Conservation (phyloP, 257 asterid species). For the Solanum bukasovii region DNA sequence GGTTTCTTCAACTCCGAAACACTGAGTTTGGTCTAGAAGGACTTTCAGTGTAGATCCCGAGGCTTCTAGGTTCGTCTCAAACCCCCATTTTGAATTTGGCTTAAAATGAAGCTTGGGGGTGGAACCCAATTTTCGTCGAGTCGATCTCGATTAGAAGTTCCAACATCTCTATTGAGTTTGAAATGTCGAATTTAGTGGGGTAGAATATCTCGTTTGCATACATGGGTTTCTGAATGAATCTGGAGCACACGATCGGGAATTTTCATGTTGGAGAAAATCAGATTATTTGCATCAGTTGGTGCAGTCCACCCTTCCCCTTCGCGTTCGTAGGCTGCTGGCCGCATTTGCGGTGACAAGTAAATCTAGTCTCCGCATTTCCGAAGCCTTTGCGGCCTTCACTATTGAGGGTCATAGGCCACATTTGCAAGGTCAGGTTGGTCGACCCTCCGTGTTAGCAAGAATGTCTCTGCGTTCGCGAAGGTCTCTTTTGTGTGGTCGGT, state of each 20-base stretch:
- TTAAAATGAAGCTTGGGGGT: no score
- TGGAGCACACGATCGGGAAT: accelerated
- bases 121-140: no score
- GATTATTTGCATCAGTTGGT: background rate
- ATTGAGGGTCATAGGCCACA: no score
- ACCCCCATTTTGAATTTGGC: no score
- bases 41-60: no score
- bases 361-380: background rate
- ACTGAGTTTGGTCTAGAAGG: no score
- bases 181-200: background rate
- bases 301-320: background rate
- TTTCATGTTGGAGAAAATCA: background rate
- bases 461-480: accelerated
- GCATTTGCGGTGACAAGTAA: background rate
- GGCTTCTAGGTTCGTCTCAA: no score
- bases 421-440: no score
- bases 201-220: background rate
- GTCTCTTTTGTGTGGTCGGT: background rate
- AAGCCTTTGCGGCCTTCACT: background rate
- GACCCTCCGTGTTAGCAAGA: no score
- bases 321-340: accelerated
- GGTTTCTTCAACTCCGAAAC: no score
- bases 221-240: background rate
- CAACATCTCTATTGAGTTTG: background rate
- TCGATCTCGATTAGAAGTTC: accelerated